A percentile compares a stretch with the other conserved stretches of the same genome.
Conservation (phyloP, 805 yeast species). For the Metschnikowia kunwiensis region DNA sequence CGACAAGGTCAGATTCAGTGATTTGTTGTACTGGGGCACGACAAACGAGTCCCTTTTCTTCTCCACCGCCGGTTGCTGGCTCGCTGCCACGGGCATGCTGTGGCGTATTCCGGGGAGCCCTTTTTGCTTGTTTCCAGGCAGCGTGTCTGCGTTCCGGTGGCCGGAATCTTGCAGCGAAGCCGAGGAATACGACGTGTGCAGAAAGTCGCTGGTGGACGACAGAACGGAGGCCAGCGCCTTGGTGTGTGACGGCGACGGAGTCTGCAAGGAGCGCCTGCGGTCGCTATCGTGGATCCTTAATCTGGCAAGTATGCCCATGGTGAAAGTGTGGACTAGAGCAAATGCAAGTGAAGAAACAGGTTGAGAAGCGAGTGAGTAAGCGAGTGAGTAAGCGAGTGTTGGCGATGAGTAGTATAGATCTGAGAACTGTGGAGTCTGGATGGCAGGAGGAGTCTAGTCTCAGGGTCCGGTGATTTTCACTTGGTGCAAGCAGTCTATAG, state of each 20-base stretch:
- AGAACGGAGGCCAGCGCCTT: slow-evolving; percentile 8
- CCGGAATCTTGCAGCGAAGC: slow-evolving; percentile 22
- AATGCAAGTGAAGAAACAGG: background rate
- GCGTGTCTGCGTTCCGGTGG: background rate
- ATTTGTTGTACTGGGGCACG: too few relatives aligned
- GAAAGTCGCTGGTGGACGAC: slow-evolving; percentile 32
- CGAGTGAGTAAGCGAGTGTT: too few relatives aligned
- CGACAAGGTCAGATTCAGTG: too few relatives aligned
- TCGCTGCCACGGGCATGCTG: slow-evolving; percentile 6
- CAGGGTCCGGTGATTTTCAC: too few relatives aligned
- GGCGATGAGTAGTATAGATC: too few relatives aligned
- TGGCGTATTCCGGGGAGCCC: too few relatives aligned
- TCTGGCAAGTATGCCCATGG: slow-evolving; percentile 25
- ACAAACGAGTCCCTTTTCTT: background rate
- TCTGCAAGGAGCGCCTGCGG: slow-evolving; percentile 1
- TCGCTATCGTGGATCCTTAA: slow-evolving; percentile 14
- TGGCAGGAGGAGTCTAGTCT: too few relatives aligned
- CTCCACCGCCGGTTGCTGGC: background rate
- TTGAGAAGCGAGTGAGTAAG: too few relatives aligned
- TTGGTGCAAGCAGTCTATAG: too few relatives aligned
- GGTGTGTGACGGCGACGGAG: slow-evolving; percentile 8
- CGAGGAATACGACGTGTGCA: slow-evolving; percentile 30
- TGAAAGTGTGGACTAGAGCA: background rate
- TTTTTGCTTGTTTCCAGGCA: too few relatives aligned
- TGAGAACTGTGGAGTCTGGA: too few relatives aligned